phyloP scores from a whole-genome alignment of 768 basidiomycete species.

The Termitomyces sp. region DNA sequence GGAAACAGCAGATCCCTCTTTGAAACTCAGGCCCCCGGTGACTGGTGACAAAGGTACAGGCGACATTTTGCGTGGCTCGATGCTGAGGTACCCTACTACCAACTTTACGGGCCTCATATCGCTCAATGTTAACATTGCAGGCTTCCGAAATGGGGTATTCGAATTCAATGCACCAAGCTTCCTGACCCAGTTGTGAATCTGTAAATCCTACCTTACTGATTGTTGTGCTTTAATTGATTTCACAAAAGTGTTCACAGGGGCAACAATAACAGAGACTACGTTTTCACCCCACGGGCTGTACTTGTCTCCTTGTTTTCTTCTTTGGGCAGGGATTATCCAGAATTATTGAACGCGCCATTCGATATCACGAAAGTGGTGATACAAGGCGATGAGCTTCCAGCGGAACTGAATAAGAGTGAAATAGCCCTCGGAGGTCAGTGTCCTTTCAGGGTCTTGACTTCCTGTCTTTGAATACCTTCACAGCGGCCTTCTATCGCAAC shows the following conservation, averaged over 20 bases:
- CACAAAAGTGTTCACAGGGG: conserved; percentile 18
- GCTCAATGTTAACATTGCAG: conserved; percentile 12
- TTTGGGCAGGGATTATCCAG: conserved; percentile 25
- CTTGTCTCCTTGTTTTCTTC: conserved; percentile 25
- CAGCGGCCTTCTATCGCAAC: conserved; percentile 28
- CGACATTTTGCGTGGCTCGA: conserved; percentile 19
- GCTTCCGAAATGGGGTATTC: conserved; percentile 34
- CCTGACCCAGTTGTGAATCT: conserved; percentile 22
- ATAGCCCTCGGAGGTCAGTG: conserved; percentile 19
- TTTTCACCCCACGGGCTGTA: conserved; percentile 29
- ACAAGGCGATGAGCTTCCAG: conserved; percentile 19
- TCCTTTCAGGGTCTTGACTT: neutral
- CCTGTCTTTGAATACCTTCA: neutral
- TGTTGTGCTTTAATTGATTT: neutral
- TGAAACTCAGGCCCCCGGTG: conserved; percentile 3
- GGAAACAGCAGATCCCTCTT: conserved; percentile 16
- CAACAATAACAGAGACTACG: conserved; percentile 19
- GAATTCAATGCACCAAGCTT: conserved; percentile 29
- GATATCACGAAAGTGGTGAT: conserved; percentile 15
- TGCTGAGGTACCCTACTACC: conserved; percentile 19
- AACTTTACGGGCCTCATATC: neutral
- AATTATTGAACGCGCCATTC: conserved; percentile 12
- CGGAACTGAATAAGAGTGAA: conserved; percentile 16
- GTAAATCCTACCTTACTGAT: conserved; percentile 16
- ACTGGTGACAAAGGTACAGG: neutral